Evolutionary conservation across 2,329 filamentous ascomycete species (phyloP), one percentile per base, ranked within the genome.

Genomic region (Fusarium sp.): DNA sequence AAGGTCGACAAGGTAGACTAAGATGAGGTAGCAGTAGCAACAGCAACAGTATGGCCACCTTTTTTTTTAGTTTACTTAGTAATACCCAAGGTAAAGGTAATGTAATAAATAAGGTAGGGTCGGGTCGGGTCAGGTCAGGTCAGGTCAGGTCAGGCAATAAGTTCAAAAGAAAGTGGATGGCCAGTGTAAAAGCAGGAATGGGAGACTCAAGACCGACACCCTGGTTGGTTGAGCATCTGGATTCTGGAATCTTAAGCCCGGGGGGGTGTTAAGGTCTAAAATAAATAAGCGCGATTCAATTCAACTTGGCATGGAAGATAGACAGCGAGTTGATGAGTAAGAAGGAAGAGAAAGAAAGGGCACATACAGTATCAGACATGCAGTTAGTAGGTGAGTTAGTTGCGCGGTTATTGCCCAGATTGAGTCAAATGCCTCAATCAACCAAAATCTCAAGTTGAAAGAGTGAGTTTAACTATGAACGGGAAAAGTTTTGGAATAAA

Each of bases 211-310:
- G 69, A 64, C 45, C 46, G 49, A 69, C 40, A 72, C 55, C 67
- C 72, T 74, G 72, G 72, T 74, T 74, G 72, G 72, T 62, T 65
- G 62, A 74, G 59, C 50, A 74, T 74, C 64, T 70, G 67, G 58
- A 70, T 64, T 74, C 69, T 72, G 72, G 72, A 74, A 74, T 73
- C 72, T 73, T 67, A 51, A 70, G 59, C 57, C 65, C n/a, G 50
- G 70, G 56, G 57, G 37, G 11, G 42, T 15, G 41, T 12, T 30
- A 57, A 72, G 67, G 71, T 65, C 69, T 72, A 70, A 70, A 72
- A 58, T 54, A 59, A 71, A 72, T 49, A 72, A 73, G 70, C 70
- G 65, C 69, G 63, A 37, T 70, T 54, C 64, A 67, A 65, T 38
- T 49, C 57, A 69, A 69, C 56, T 69, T 62, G 67, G 67, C 52